phyloP scores from a whole-genome alignment of 2,329 filamentous ascomycete genomes.

The Monilinia vaccinii-corymbosi region DNA sequence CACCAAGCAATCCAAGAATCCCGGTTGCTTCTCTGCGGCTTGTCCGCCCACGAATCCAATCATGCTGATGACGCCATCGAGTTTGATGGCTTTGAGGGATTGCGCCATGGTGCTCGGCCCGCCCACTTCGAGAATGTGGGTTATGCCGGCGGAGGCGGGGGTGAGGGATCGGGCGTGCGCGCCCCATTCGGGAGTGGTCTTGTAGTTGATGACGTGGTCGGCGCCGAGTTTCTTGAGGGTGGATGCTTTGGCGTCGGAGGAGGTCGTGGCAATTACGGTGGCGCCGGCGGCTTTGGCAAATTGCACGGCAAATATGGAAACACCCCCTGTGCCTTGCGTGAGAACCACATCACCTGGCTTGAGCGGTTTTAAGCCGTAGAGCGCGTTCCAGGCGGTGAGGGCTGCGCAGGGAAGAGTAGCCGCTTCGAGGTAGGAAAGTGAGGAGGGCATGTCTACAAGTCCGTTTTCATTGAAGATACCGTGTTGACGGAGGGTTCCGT shows the following conservation, averaged over 20 bases:
- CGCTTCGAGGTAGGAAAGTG: conserved; percentile 38
- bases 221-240: conserved; percentile 34
- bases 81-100: conserved; percentile 32
- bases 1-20: conserved; percentile 27
- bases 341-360: conserved; percentile 32
- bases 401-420: conserved; percentile 44
- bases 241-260: conserved; percentile 31
- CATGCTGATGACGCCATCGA: conserved; percentile 35
- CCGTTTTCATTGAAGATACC: conserved; percentile 45
- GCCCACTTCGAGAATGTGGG: conserved; percentile 37
- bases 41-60: conserved; percentile 32
- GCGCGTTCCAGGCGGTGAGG: conserved; percentile 48
- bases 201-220: conserved; percentile 38
- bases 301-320: conserved; percentile 32
- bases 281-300: conserved; percentile 35
- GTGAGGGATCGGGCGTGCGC: conserved; percentile 31
- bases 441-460: conserved; percentile 48
- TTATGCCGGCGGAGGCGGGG: conserved; percentile 32
- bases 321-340: conserved; percentile 36
- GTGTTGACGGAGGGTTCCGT: conserved; percentile 41
- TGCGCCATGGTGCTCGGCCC: conserved; percentile 34
- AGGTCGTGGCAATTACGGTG: conserved; percentile 36
- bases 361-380: conserved; percentile 39
- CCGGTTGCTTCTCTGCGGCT: conserved; percentile 18
- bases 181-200: conserved; percentile 34